A percentile compares a stretch with the other conserved stretches of the same genome.
Conservation (phyloP, 2,329 filamentous ascomycete genomes). For the Aspergillus felis region DNA sequence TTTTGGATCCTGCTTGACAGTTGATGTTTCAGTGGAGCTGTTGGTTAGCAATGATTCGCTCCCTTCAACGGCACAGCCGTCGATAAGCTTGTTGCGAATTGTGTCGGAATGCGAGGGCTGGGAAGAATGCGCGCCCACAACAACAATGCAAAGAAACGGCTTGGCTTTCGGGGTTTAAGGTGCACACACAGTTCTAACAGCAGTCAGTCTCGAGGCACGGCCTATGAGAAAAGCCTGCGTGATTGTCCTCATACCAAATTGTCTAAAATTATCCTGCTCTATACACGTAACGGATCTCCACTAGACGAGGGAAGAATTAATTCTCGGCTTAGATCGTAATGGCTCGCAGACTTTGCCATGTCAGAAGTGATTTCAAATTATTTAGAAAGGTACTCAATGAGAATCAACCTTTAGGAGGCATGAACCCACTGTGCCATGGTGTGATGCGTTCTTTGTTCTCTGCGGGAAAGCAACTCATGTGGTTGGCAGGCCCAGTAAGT, state of each 20-base stretch:
- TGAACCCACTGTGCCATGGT: background rate
- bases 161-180: constrained; percentile 21
- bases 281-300: background rate
- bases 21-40: constrained; percentile 8
- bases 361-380: background rate
- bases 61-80: constrained; percentile 12
- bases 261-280: constrained; percentile 17
- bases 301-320: background rate
- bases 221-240: constrained; percentile 3
- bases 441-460: constrained; percentile 7
- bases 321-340: background rate
- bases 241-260: background rate
- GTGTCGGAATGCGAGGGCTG: constrained; percentile 24
- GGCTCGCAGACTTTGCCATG: background rate
- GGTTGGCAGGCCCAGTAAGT: background rate
- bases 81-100: constrained; percentile 22
- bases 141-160: constrained; percentile 29
- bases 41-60: constrained; percentile 9
- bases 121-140: constrained; percentile 30
- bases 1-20: constrained; percentile 9
- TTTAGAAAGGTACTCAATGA: background rate
- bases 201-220: constrained; percentile 1
- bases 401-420: background rate
- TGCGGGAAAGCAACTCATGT: background rate
- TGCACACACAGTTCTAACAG: background rate